Evolutionary conservation across 805 yeast genomes (phyloP).

Genomic region (Hanseniaspora thailandica): DNA sequence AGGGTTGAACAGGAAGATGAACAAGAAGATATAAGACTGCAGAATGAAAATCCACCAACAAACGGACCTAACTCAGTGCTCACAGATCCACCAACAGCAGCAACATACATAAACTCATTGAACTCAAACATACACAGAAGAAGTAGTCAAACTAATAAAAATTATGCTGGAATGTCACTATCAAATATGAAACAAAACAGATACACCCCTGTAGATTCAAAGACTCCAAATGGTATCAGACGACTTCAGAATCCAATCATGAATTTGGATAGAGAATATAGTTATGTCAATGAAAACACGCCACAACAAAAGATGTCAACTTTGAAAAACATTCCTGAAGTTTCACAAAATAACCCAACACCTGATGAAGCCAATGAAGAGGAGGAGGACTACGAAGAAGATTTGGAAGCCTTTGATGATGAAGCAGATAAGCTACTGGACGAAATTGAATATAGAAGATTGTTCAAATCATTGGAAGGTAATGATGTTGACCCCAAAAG

Average conservation of each 20-base stretch:
- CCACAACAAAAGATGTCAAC: not conserved
- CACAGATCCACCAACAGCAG: slow-evolving; percentile 10
- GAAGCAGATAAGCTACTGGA: slow-evolving; percentile 14
- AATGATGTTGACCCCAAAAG: not conserved
- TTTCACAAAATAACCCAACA: not conserved
- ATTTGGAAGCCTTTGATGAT: slow-evolving; percentile 14
- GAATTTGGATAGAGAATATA: slow-evolving; percentile 6
- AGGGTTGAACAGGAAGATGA: slow-evolving; percentile 20
- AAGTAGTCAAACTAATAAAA: not conserved
- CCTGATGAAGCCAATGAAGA: slow-evolving; percentile 12
- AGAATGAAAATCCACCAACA: slow-evolving; percentile 23
- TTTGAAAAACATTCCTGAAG: not conserved
- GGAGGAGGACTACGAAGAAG: slow-evolving; percentile 15
- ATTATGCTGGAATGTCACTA: not conserved
- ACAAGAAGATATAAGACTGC: slow-evolving; percentile 33
- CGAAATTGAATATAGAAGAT: slow-evolving; percentile 11
- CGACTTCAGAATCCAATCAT: slow-evolving; percentile 6
- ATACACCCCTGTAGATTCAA: not conserved
- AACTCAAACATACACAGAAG: not conserved
- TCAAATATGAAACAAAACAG: not conserved
- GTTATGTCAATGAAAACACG: not conserved
- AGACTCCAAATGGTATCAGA: not conserved
- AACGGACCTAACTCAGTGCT: slow-evolving; percentile 1
- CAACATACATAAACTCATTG: not conserved
- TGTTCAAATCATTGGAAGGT: slow-evolving; percentile 5